These are phyloP conservation scores for Curvularia sp. DNA, from an alignment of 2,329 filamentous ascomycete species.

Conservation along the genomic window DNA sequence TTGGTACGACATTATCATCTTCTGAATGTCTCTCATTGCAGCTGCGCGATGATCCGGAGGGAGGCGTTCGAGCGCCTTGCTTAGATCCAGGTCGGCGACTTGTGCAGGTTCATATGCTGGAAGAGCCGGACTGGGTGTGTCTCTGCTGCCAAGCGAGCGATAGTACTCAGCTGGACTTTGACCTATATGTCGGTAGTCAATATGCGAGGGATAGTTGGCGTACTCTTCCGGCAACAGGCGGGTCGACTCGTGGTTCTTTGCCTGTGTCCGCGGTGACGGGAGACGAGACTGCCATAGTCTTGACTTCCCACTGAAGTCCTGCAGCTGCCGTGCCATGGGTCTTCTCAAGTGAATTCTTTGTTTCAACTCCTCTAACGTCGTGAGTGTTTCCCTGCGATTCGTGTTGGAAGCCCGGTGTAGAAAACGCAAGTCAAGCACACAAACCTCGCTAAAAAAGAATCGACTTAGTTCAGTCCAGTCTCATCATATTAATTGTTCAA, in stretches of 20 bases:
- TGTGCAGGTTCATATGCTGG: conserved; percentile 10
- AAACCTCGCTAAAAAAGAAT: conserved; percentile 11
- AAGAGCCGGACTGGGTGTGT: conserved; percentile 13
- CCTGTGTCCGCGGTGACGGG: conserved; percentile 28
- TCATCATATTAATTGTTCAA: conserved; percentile 10
- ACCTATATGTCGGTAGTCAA: conserved; percentile 23
- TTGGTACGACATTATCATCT: conserved; percentile 44
- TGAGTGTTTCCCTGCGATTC: conserved; percentile 45
- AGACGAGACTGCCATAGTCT: conserved; percentile 13
- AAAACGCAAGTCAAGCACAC: conserved; percentile 43
- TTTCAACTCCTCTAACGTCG: conserved; percentile 47
- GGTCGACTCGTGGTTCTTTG: conserved; percentile 5
- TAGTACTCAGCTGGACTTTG: conserved; percentile 36
- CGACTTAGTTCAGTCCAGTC: not conserved
- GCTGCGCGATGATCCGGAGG: conserved; percentile 28
- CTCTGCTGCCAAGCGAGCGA: conserved; percentile 26
- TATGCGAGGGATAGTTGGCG: conserved; percentile 26
- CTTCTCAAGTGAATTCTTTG: conserved; percentile 43
- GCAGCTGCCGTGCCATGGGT: conserved; percentile 30
- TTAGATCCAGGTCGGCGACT: conserved; percentile 26
- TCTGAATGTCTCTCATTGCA: conserved; percentile 45
- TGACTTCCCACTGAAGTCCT: conserved; percentile 10
- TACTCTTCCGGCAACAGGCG: conserved; percentile 24
- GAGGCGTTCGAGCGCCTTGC: conserved; percentile 33
- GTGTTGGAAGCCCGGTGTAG: conserved; percentile 50